phyloP scores from a whole-genome alignment of 2,329 filamentous ascomycete species.

The Epichloe festucae region DNA sequence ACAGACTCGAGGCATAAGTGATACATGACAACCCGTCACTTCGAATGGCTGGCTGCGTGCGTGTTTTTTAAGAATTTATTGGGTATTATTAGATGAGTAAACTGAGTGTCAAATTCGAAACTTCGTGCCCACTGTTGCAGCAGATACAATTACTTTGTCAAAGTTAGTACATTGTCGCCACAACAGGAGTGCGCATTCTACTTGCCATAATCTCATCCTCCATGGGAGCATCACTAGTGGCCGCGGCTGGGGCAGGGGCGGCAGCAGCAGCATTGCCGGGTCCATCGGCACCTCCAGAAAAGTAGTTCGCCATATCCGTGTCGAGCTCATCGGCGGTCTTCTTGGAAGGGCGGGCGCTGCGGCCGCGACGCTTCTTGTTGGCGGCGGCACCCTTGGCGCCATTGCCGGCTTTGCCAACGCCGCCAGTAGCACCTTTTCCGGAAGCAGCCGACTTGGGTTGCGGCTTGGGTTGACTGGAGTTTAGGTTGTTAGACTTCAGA shows the following conservation, averaged over 20 bases:
- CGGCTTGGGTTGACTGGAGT: slow-evolving; percentile 19
- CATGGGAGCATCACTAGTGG: slow-evolving; percentile 47
- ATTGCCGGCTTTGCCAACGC: slow-evolving; percentile 25
- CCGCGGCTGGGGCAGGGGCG: slow-evolving; percentile 27
- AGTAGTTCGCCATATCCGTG: slow-evolving; percentile 96
- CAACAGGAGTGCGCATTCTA: not conserved
- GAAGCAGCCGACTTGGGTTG: slow-evolving; percentile 72
- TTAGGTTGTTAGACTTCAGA: slow-evolving; percentile 1
- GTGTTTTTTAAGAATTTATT: slow-evolving; percentile 1
- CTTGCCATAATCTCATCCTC: slow-evolving; percentile 48
- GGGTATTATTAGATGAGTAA: slow-evolving; percentile 4
- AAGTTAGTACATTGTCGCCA: not conserved
- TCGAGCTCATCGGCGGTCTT: slow-evolving; percentile 96
- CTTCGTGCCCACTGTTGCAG: not conserved
- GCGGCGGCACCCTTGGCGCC: slow-evolving; percentile 32
- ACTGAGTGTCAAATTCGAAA: not conserved
- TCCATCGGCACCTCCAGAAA: slow-evolving; percentile 38
- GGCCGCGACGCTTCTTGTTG: slow-evolving; percentile 41
- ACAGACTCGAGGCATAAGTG: not conserved
- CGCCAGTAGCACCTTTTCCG: slow-evolving; percentile 39
- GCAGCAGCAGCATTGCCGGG: slow-evolving; percentile 34
- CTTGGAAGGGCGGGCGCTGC: slow-evolving; percentile 54
- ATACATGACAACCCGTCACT: not conserved
- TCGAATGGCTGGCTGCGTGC: not conserved
- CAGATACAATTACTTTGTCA: not conserved